Base-by-base conservation (phyloP, 805 yeast species). In the Brettanomyces anomalus region DNA sequence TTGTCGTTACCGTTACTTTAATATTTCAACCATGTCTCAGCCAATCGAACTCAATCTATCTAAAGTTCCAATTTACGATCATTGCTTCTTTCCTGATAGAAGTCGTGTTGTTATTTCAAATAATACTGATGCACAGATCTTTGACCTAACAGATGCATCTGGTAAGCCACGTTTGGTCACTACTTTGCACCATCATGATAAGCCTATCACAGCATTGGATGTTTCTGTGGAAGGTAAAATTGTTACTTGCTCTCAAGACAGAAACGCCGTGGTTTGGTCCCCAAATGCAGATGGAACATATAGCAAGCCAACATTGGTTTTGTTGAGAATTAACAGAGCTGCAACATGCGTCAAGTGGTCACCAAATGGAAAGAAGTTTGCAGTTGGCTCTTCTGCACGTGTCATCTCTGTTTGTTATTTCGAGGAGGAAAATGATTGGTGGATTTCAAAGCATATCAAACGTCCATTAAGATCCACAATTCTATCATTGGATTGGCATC, bases 401-500 rank as follows among this genome's bases (percentile, higher is more conserved):
- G 83, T 85, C 49, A 81, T 93, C 63, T 96, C 97, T 8, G 85
- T 93, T 40, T 93, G 98, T 68, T 93, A 89, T 67, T 93, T 84
- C 61, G 98, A 93, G 66, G 84, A 73, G 48, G 96, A 88, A 55
- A 93, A 90, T 62, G 96, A 93, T 61, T 93, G 99, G 99, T 93
- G 99, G 99, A 89, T 93, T 41, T 86, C 97, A 13, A 90, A 90
- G 65, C 98, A 90, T 67, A 83, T 93, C 65, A 89, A 89, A 70
- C 87, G 85, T 64, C 96, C 97, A n/a, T 71, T 93, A 54, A 81
- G 82, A 61, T 83, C 96, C 10, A 87, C 97, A 28, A 74, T 89
- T 51, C 72, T 89, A 50, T 71, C 84, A 37, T 71, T 90, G 43
- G 81, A 81, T 49, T 89, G 98, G 98, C 97, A 93, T 61, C 89